Evolutionary conservation across 1,284 basidiomycete species (phyloP), one percentile per base, ranked within the genome.

Genomic region (Gymnopus androsaceus): DNA sequence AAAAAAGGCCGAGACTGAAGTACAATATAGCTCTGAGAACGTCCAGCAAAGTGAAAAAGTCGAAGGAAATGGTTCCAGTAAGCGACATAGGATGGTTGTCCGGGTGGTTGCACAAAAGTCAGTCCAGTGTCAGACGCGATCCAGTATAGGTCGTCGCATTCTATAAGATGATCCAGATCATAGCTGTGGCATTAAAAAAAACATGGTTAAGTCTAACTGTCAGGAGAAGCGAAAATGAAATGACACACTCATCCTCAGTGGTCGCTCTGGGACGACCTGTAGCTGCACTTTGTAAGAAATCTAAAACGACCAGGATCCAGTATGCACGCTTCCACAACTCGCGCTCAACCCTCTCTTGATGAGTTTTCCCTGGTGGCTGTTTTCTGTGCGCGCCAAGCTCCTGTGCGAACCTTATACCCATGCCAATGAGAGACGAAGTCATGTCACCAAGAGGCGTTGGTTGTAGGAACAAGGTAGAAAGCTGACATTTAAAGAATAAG

Each of bases 281-380:
- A 30, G 14, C 55, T 27, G 23, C 6, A 4, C 47, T 44, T 30
- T 34, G 11, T 17, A 44, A n/a, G 14, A 44, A 27, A 19, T 52
- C 42, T 21, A 52, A 14, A 25, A 27, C 7, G 5, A 46, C 17
- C 12, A 17, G 68, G n/a, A 62, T 88, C 91, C 91, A 94, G 69
- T 94, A 94, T 2, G 83, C 86, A 3, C 92, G 81, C 61, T 87
- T 90, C 80, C 85, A 89, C 17, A 90, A 69, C 31, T 57, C 56
- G 12, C 21, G 42, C 25, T 58, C 56, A 21, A 45, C 17, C 17
- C 40, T 79, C 53, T 88, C 41, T 11, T 41, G 40, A 19, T 12
- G 40, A 5, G 25, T 53, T 53, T 28, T 47, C 33, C 31, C 51
- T 28, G 66, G 27, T 19, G 30, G 12, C 7, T 38, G 27, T 66